Percentiles rank a stretch among this genome's conserved stretches.
These are phyloP conservation scores for Avena sativa DNA, from an alignment of 176 grass and related monocot genomes.

Conservation along the genomic window DNA sequence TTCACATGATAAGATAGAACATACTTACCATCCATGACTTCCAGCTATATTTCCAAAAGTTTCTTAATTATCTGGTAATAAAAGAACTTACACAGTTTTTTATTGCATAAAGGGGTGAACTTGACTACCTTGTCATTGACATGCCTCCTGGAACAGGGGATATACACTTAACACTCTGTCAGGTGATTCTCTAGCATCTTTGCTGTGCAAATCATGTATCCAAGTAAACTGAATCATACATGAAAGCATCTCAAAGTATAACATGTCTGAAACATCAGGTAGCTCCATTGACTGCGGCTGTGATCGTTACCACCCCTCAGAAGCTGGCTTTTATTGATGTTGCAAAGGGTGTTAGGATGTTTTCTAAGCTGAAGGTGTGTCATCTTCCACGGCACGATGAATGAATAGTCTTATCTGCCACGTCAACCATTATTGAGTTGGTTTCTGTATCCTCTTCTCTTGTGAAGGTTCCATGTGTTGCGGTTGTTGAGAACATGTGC, in stretches of 20 bases:
- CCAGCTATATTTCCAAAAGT: background rate
- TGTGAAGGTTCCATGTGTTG: slow-evolving; percentile 87
- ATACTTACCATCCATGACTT: background rate
- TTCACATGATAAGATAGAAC: slow-evolving; percentile 14
- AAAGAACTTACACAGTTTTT: slow-evolving; percentile 27
- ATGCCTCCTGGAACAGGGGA: slow-evolving; percentile 99
- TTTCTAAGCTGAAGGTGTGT: slow-evolving; percentile 96
- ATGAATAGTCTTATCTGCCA: slow-evolving; percentile 19
- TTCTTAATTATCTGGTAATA: slow-evolving; percentile 18
- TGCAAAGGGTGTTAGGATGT: slow-evolving; percentile 98
- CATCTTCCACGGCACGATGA: slow-evolving; percentile 26
- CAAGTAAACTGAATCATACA: slow-evolving; percentile 13
- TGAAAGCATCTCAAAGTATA: slow-evolving; percentile 32
- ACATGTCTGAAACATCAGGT: slow-evolving; percentile 60
- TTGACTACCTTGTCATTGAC: slow-evolving; percentile 97
- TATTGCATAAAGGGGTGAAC: slow-evolving; percentile 76
- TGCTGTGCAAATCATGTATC: slow-evolving; percentile 26
- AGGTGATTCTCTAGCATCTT: slow-evolving; percentile 54
- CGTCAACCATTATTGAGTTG: slow-evolving; percentile 11
- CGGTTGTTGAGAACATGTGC: slow-evolving; percentile 99
- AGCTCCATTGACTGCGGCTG: slow-evolving; percentile 89
- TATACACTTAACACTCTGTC: slow-evolving; percentile 96
- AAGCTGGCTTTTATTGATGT: slow-evolving; percentile 99
- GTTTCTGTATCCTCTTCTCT: slow-evolving; percentile 26
- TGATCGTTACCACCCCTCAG: slow-evolving; percentile 97